These are phyloP conservation scores for Xanthoparmelia taractica DNA, from an alignment of 495 filamentous ascomycete genomes.

Conservation along the genomic window DNA sequence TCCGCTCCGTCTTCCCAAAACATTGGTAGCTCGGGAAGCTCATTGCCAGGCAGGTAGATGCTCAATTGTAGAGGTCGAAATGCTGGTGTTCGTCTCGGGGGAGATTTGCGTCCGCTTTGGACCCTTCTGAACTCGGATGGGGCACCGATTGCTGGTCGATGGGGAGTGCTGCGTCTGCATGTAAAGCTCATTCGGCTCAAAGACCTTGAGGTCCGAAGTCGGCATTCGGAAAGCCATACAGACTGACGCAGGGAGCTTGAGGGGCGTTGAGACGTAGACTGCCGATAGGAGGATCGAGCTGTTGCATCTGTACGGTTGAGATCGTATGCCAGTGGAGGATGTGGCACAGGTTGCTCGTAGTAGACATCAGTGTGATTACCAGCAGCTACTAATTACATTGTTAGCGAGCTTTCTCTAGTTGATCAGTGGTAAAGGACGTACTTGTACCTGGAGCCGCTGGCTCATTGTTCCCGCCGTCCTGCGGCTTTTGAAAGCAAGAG, in stretches of 20 bases:
- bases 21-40: slow-evolving; percentile 51
- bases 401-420: slow-evolving; percentile 3
- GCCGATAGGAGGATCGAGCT: slow-evolving; percentile 20
- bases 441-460: slow-evolving; percentile 14
- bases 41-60: slow-evolving; percentile 59
- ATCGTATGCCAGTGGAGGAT: slow-evolving; percentile 40
- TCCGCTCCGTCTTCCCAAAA: slow-evolving; percentile 31
- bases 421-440: neutral
- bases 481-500: slow-evolving; percentile 25
- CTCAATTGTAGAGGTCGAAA: slow-evolving; percentile 70
- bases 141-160: slow-evolving; percentile 42
- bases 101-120: slow-evolving; percentile 29
- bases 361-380: slow-evolving; percentile 36
- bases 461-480: slow-evolving; percentile 20
- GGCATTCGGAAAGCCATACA: slow-evolving; percentile 39
- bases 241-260: slow-evolving; percentile 28
- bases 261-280: slow-evolving; percentile 16
- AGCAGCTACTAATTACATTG: slow-evolving; percentile 4
- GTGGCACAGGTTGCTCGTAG: slow-evolving; percentile 44
- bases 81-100: slow-evolving; percentile 28
- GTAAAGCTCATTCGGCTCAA: slow-evolving; percentile 47
- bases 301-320: slow-evolving; percentile 38
- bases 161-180: slow-evolving; percentile 38
- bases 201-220: slow-evolving; percentile 35
- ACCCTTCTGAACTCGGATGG: slow-evolving; percentile 50